Percentiles rank a stretch among this genome's conserved stretches.
Evolutionary conservation across 345 rosid genomes (phyloP).

Genomic region (Sapria himalayana): DNA sequence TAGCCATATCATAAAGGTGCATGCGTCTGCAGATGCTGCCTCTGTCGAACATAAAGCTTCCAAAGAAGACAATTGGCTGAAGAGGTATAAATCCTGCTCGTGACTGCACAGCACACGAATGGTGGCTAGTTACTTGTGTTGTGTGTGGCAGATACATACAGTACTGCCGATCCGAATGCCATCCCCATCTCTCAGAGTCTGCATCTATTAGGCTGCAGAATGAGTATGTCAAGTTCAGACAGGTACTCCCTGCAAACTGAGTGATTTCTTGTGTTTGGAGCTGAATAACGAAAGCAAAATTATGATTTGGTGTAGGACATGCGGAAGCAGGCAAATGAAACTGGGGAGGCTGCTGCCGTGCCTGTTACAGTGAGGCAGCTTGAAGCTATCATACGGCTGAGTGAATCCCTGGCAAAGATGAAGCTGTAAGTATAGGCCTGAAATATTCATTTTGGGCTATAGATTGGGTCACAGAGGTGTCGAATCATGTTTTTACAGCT

Average conservation of each 20-base stretch:
- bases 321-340: slow-evolving; percentile 90
- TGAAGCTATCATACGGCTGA: slow-evolving; percentile 79
- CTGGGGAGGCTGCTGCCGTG: slow-evolving; percentile 70
- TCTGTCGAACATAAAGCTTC: slow-evolving; percentile 27
- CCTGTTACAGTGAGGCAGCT: slow-evolving; percentile 92
- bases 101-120: too few species aligned
- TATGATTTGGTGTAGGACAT: slow-evolving; percentile 31
- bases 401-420: slow-evolving; percentile 90
- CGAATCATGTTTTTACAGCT: too few species aligned
- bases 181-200: slow-evolving; percentile 60
- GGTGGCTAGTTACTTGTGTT: slow-evolving; percentile 5
- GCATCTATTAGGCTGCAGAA: slow-evolving; percentile 56
- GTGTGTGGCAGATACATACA: slow-evolving; percentile 44
- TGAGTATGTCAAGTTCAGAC: slow-evolving; percentile 68
- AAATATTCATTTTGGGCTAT: too few species aligned
- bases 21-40: slow-evolving; percentile 62
- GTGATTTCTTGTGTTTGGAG: neutral
- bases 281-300: neutral
- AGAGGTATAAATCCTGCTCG: too few species aligned
- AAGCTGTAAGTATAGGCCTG: slow-evolving; percentile 41
- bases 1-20: slow-evolving; percentile 78
- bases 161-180: slow-evolving; percentile 66
- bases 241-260: slow-evolving; percentile 20
- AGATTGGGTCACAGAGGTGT: too few species aligned
- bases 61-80: slow-evolving; percentile 88